phyloP scores from a whole-genome alignment of 2,329 filamentous ascomycete species.

The Fusarium concolor region DNA sequence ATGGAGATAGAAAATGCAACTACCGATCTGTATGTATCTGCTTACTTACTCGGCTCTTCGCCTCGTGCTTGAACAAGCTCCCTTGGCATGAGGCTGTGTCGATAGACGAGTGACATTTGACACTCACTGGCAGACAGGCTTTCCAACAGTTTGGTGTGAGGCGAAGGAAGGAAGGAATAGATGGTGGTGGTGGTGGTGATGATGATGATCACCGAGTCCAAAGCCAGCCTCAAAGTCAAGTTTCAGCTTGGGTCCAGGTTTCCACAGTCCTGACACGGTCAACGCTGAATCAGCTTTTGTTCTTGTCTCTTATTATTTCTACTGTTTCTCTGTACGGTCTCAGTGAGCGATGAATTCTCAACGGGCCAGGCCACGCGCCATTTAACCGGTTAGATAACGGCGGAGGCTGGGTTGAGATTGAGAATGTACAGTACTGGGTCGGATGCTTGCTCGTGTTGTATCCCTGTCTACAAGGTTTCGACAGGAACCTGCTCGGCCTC shows the following conservation, averaged over 20 bases:
- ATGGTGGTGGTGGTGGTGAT: background rate
- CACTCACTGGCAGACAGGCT: background rate
- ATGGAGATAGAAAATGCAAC: conserved; percentile 1
- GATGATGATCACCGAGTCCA: background rate
- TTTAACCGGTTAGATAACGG: conserved; percentile 28
- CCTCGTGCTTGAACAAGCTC: conserved; percentile 22
- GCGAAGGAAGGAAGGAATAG: background rate
- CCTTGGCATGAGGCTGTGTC: conserved; percentile 31
- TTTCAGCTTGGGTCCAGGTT: conserved; percentile 19
- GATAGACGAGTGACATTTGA: conserved; percentile 15
- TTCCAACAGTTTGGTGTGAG: background rate
- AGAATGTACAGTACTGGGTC: background rate
- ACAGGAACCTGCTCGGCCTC: conserved; percentile 24
- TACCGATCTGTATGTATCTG: conserved; percentile 4
- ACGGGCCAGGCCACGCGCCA: conserved; percentile 49
- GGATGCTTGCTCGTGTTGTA: conserved; percentile 20
- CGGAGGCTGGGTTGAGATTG: conserved; percentile 14
- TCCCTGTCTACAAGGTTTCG: conserved; percentile 24
- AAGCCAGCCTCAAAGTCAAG: conserved; percentile 36
- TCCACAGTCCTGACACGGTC: background rate
- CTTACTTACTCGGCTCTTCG: conserved; percentile 8
- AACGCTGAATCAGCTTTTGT: background rate
- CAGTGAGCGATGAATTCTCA: background rate
- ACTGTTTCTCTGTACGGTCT: no score
- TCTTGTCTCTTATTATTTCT: background rate